A percentile compares a stretch with the other conserved stretches of the same genome.
These are phyloP conservation scores for Gloeopeniophorella convolvens DNA, from an alignment of 768 basidiomycete genomes.

Conservation along the genomic window DNA sequence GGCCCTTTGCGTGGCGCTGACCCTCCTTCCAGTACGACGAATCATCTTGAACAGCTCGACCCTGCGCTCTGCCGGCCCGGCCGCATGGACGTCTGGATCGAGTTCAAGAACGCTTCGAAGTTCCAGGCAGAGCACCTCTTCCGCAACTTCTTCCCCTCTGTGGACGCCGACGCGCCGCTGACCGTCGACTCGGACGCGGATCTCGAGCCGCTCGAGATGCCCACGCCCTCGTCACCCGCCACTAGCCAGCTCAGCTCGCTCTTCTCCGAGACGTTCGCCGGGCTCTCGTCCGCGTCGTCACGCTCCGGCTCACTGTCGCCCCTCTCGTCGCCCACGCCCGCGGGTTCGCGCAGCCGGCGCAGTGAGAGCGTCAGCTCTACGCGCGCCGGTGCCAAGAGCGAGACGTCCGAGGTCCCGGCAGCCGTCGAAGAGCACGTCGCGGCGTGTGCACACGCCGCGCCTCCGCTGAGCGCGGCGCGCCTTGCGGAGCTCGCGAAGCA, in stretches of 20 bases:
- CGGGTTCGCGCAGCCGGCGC: constrained; percentile 18
- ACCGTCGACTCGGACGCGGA: constrained; percentile 33
- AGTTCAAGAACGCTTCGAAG: constrained; percentile 81
- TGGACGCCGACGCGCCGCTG: constrained; percentile 41
- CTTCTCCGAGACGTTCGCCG: constrained; percentile 39
- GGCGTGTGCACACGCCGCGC: constrained; percentile 53
- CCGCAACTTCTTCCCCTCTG: constrained; percentile 85
- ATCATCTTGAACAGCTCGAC: constrained; percentile 86
- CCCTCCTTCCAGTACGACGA: constrained; percentile 57
- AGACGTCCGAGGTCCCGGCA: constrained; percentile 52
- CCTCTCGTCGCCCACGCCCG: constrained; percentile 16
- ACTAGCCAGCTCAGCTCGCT: constrained; percentile 41
- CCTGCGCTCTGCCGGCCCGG: constrained; percentile 89
- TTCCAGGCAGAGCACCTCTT: constrained; percentile 84
- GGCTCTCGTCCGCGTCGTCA: constrained; percentile 32
- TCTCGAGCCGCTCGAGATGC: constrained; percentile 41
- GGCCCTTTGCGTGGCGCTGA: neutral
- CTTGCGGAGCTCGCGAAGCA: constrained; percentile 64
- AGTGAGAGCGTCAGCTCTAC: constrained; percentile 17
- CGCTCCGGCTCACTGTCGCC: constrained; percentile 30
- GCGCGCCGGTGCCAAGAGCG: constrained; percentile 25
- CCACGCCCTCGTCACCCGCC: constrained; percentile 33
- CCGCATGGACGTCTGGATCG: constrained; percentile 88
- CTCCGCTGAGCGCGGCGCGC: constrained; percentile 57
- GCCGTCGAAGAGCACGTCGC: constrained; percentile 54